These are phyloP conservation scores for Abrus pulchellus DNA, from an alignment of 306 rosid species.

Conservation along the genomic window DNA sequence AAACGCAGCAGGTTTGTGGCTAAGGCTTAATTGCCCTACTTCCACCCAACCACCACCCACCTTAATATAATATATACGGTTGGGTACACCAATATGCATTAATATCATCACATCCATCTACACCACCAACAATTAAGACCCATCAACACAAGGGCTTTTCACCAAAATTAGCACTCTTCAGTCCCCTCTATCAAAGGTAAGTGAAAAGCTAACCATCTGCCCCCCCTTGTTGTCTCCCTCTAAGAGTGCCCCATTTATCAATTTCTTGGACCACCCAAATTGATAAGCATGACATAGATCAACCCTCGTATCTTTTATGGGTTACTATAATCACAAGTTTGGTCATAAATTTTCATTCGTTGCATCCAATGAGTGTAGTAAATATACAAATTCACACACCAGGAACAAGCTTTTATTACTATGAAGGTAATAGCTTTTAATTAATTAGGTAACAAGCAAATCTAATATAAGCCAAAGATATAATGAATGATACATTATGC, in stretches of 20 bases:
- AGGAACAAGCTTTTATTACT: not conserved
- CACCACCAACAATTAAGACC: conserved; percentile 64
- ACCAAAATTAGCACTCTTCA: conserved; percentile 53
- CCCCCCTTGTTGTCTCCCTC: conserved; percentile 47
- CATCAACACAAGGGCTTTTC: conserved; percentile 51
- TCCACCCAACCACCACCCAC: conserved; percentile 70
- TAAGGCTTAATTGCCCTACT: conserved; percentile 65
- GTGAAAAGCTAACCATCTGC: conserved; percentile 49
- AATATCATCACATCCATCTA: conserved; percentile 65
- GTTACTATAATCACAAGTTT: conserved; percentile 41
- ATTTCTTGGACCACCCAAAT: conserved; percentile 55
- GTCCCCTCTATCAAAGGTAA: conserved; percentile 46
- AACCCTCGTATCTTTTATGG: not conserved
- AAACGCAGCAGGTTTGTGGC: conserved; percentile 48
- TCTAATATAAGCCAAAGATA: conserved; percentile 41
- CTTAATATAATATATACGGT: conserved; percentile 55
- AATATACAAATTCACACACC: conserved; percentile 39
- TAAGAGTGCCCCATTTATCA: conserved; percentile 50
- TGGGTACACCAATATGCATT: conserved; percentile 78
- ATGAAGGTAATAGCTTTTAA: conserved; percentile 21
- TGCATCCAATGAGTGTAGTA: conserved; percentile 25
- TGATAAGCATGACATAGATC: conserved; percentile 29
- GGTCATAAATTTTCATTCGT: conserved; percentile 30
- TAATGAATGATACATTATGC: conserved; percentile 45
- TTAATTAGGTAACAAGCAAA: conserved; percentile 23